A percentile compares a stretch with the other conserved stretches of the same genome.
phyloP scores from a whole-genome alignment of 2,329 filamentous ascomycete species.

The Paracamarosporium sp. region DNA sequence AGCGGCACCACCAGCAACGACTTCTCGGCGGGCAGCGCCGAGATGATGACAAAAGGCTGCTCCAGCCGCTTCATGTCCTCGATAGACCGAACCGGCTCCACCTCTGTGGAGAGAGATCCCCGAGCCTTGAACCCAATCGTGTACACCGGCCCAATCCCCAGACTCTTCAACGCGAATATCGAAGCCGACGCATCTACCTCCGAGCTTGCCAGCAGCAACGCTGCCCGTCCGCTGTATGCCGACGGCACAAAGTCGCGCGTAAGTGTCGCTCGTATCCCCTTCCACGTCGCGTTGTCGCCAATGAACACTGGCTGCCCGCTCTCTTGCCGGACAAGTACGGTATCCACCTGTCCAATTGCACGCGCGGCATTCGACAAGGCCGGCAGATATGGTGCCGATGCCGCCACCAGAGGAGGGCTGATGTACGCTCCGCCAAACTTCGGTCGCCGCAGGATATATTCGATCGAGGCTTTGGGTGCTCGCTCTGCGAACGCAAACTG shows the following conservation, averaged over 20 bases:
- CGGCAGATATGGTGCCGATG: slow-evolving; percentile 64
- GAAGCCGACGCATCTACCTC: slow-evolving; percentile 79
- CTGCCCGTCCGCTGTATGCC: slow-evolving; percentile 77
- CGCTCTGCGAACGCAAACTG: slow-evolving; percentile 78
- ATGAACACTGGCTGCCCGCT: slow-evolving; percentile 58
- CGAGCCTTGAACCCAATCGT: slow-evolving; percentile 77
- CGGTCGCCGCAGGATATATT: slow-evolving; percentile 73
- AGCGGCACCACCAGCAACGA: slow-evolving; percentile 79
- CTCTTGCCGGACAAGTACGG: slow-evolving; percentile 70
- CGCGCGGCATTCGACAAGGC: slow-evolving; percentile 76
- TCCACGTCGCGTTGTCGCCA: slow-evolving; percentile 85
- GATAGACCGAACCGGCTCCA: slow-evolving; percentile 71
- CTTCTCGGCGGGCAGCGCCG: slow-evolving; percentile 79
- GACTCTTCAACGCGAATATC: slow-evolving; percentile 78
- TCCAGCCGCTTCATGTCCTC: slow-evolving; percentile 83
- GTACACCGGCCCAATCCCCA: slow-evolving; percentile 80
- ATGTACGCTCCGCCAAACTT: slow-evolving; percentile 85
- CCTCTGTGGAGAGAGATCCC: slow-evolving; percentile 66
- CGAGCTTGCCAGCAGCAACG: slow-evolving; percentile 75
- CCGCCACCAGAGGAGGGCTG: slow-evolving; percentile 70
- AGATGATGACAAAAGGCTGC: slow-evolving; percentile 82
- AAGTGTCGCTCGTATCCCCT: slow-evolving; percentile 81
- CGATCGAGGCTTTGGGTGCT: slow-evolving; percentile 70
- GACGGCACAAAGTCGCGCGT: slow-evolving; percentile 83
- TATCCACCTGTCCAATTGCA: slow-evolving; percentile 82